Base-by-base conservation (phyloP, 208 protist genomes). In the Crithidia acanthocephali region DNA sequence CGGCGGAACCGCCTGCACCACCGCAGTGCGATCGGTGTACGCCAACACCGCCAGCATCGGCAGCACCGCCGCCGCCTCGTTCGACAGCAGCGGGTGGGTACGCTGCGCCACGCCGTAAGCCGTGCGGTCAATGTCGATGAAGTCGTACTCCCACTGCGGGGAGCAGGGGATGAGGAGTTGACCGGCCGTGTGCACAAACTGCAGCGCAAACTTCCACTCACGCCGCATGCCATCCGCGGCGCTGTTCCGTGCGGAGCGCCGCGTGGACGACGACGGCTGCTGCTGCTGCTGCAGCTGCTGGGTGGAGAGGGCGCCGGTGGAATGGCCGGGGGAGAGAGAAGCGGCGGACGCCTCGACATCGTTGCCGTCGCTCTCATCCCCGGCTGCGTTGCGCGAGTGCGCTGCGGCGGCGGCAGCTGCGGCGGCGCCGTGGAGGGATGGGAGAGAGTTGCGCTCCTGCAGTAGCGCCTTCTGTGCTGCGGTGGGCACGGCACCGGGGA, bases 121-220 rank as follows among this genome's bases (percentile, higher is more conserved):
- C 3, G 72, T 82, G 74, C 64, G 30, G 37, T 85, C 83, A 13
- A 87, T 80, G 57, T 96, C 92, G 61, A 96, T 96, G 64, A 96
- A 96, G 35, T 70, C 76, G 55, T 70, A 82, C 69, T 93, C 81
- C 92, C 92, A 97, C 59, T 90, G 79, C 18, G 89, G 92, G 5
- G 81, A 80, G 66, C 86, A 87, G 59, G 86, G 86, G 44, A 97
- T 69, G 23, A 81, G 37, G 50, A 92, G 66, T 33, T 91, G 87
- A 5, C 88, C 92, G 6, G 81, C 80, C 61, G 88, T 63, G 62
- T 95, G 87, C 7, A 72, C 79, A 57, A 95, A 93, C 16, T 72
- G 84, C 10, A 95, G 79, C 5, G 83, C 76, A 53, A 97, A 97
- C 61, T 93, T 91, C 90, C 92, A 97, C 75, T 97, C 89, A 23